phyloP scores from a whole-genome alignment of 140 eudicot genomes.

The Stevia rebaudiana region DNA sequence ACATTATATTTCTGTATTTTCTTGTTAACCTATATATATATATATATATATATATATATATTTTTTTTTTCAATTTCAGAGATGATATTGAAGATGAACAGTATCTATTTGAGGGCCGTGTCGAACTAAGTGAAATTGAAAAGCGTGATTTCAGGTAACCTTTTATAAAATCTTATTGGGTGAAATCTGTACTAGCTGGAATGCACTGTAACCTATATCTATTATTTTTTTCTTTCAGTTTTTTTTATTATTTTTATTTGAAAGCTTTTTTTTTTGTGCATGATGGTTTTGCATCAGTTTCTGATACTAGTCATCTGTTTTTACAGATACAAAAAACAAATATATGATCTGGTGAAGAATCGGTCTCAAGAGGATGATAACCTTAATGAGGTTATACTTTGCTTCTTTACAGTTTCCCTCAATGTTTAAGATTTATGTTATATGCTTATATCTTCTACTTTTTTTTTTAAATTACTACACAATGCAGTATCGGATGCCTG shows the following conservation, averaged over 20 bases:
- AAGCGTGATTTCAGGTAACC: conserved; percentile 62
- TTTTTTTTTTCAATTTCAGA: conserved; percentile 39
- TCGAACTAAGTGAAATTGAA: conserved; percentile 67
- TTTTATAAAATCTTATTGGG: background rate
- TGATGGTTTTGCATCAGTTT: conserved; percentile 1
- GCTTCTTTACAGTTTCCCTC: conserved; percentile 6
- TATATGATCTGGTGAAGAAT: conserved; percentile 75
- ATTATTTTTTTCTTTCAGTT: background rate
- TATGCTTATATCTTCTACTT: background rate
- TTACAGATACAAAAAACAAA: conserved; percentile 80
- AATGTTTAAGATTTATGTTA: conserved; percentile 4
- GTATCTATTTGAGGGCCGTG: conserved; percentile 64
- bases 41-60: too few relatives aligned
- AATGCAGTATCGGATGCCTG: conserved; percentile 91
- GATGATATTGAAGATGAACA: conserved; percentile 93
- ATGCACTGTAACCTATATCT: background rate
- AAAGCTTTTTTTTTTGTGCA: background rate
- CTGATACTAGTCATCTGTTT: conserved; percentile 14
- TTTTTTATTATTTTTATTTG: background rate
- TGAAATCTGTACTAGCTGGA: background rate
- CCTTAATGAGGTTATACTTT: conserved; percentile 52
- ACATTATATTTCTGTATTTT: background rate
- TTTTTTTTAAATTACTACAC: background rate
- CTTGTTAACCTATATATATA: background rate
- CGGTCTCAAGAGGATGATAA: conserved; percentile 70